These are phyloP conservation scores for Spathaspora hagerdaliae DNA, from an alignment of 805 yeast genomes.

Conservation along the genomic window DNA sequence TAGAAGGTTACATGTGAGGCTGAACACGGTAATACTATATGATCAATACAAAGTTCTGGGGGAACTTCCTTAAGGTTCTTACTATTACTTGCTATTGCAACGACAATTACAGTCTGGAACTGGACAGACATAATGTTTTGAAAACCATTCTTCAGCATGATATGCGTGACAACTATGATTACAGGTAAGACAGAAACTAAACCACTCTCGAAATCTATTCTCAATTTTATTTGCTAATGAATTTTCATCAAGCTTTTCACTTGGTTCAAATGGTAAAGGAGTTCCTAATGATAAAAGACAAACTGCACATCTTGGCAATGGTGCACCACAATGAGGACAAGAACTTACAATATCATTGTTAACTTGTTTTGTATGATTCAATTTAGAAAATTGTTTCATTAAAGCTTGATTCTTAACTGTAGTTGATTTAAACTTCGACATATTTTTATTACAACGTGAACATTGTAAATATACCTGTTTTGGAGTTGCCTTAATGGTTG, in stretches of 20 bases:
- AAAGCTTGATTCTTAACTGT: conserved; percentile 13
- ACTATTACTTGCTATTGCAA: conserved; percentile 54
- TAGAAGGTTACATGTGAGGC: too few relatives aligned
- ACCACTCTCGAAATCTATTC: conserved; percentile 69
- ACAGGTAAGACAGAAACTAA: conserved; percentile 85
- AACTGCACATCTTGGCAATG: conserved; percentile 86
- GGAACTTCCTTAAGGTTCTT: too few relatives aligned
- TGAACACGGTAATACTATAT: too few relatives aligned
- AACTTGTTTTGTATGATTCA: conserved; percentile 11
- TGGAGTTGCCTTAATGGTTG: conserved; percentile 50
- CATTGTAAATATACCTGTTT: conserved; percentile 82
- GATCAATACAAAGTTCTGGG: too few relatives aligned
- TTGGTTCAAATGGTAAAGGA: conserved; percentile 45
- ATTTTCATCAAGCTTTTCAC: conserved; percentile 23
- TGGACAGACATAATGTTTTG: conserved; percentile 82
- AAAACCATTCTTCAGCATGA: conserved; percentile 96
- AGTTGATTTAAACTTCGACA: conserved; percentile 34
- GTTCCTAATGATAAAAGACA: conserved; percentile 79
- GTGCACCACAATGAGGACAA: conserved; percentile 85
- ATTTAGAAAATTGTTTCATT: conserved; percentile 34
- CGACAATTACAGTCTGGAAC: conserved; percentile 89
- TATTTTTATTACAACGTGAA: conserved; percentile 72
- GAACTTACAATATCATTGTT: conserved; percentile 21
- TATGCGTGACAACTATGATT: conserved; percentile 94
- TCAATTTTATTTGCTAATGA: conserved; percentile 23